These are phyloP conservation scores for Vanrija pseudolonga DNA, from an alignment of 1,284 basidiomycete genomes.

Conservation along the genomic window DNA sequence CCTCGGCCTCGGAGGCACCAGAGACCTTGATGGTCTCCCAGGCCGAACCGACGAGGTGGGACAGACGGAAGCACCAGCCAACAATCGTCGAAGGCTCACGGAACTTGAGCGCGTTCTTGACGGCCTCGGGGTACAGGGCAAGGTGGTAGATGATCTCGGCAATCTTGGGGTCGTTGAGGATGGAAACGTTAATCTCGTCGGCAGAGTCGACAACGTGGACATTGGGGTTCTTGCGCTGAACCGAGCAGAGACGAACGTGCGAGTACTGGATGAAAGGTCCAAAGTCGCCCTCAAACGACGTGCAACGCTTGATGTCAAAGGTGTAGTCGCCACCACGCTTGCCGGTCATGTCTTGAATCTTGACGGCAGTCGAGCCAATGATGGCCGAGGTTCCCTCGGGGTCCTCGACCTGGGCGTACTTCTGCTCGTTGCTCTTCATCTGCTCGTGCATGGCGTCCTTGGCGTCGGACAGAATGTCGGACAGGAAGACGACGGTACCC, in stretches of 20 bases:
- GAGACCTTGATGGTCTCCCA: slow-evolving; percentile 63
- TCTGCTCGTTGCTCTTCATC: slow-evolving; percentile 92
- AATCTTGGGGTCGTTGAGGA: slow-evolving; percentile 70
- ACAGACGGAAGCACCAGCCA: slow-evolving; percentile 53
- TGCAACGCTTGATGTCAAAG: slow-evolving; percentile 93
- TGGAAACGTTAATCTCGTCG: slow-evolving; percentile 63
- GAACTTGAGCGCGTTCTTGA: slow-evolving; percentile 75
- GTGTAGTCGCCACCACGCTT: slow-evolving; percentile 96
- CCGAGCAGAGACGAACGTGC: slow-evolving; percentile 88
- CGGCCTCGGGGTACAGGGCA: slow-evolving; percentile 84
- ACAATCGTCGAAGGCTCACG: slow-evolving; percentile 88
- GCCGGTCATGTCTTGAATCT: slow-evolving; percentile 97
- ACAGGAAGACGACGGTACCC: slow-evolving; percentile 93
- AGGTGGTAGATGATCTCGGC: slow-evolving; percentile 83
- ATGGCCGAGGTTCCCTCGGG: slow-evolving; percentile 77
- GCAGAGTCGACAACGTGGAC: slow-evolving; percentile 65
- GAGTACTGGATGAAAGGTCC: slow-evolving; percentile 93
- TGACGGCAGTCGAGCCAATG: slow-evolving; percentile 92
- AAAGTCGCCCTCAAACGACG: slow-evolving; percentile 95
- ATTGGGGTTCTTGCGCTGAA: slow-evolving; percentile 89
- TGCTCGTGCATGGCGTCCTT: slow-evolving; percentile 91
- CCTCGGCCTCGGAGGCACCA: slow-evolving; percentile 66
- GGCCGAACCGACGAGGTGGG: slow-evolving; percentile 47
- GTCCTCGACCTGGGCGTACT: slow-evolving; percentile 85
- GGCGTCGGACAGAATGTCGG: slow-evolving; percentile 91